A percentile compares a stretch with the other conserved stretches of the same genome.
Evolutionary conservation across 306 rosid genomes (phyloP).

Genomic region (Medicago ruthenica): DNA sequence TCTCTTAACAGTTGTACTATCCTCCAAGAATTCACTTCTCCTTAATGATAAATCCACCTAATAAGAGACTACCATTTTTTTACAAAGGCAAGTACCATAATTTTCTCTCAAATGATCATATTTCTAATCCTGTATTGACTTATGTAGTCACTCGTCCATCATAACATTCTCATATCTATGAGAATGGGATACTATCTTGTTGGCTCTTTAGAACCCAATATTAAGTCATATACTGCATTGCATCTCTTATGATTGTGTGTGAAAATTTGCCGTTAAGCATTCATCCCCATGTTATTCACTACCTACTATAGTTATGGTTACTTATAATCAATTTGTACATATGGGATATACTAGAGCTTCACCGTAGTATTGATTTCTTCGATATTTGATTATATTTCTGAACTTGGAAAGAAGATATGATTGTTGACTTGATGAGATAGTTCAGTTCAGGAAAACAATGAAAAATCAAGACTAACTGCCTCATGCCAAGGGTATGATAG

Average conservation of each 20-base stretch:
- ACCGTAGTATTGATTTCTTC: neutral
- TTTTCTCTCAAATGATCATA: too few species aligned
- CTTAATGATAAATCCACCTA: neutral
- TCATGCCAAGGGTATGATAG: neutral
- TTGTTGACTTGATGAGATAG: neutral
- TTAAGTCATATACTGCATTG: neutral
- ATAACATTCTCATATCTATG: neutral
- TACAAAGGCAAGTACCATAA: too few species aligned
- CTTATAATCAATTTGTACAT: neutral
- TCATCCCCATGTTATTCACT: neutral
- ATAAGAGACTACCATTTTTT: neutral
- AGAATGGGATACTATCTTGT: neutral
- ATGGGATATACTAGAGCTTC: neutral
- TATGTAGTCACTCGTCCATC: neutral
- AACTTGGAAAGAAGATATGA: neutral
- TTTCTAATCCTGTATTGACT: neutral
- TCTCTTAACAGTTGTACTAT: constrained; percentile 1
- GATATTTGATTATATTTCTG: neutral
- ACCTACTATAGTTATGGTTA: neutral
- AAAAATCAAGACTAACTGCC: neutral
- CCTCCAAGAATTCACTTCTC: neutral
- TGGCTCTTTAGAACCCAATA: neutral
- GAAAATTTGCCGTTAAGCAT: neutral
- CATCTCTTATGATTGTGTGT: neutral
- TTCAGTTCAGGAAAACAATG: neutral